Base-by-base conservation (phyloP, 129 eudicot species). In the sunflower (Helianthus annuus) region DNA sequence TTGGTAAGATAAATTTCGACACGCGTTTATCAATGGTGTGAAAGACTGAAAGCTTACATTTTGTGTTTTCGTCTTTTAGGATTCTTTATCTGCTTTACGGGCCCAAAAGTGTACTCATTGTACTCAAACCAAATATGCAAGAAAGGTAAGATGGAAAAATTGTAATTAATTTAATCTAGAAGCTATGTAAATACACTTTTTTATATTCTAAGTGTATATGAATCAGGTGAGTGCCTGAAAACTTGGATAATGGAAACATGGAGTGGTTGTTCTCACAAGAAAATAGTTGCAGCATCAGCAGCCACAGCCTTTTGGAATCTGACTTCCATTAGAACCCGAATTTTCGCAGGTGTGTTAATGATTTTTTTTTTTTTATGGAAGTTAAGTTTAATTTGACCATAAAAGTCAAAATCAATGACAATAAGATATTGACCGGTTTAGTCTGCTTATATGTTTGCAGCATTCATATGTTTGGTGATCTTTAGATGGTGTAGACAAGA, bases 291-390 rank as follows among this genome's bases (percentile, higher is more conserved):
- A 15, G 83, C 82, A 68, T 90, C 96, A 52, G 89, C 72, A 3
- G 85, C 74, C 56, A 84, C 97, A 4, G 93, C 87, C 36, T 94
- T 94, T 78, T 94, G 98, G 98, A 90, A 90, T 79, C 83, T 90
- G 61, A 84, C 97, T 42, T 72, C 87, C 14, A 39, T 88, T 40
- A 84, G 75, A 85, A 87, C 96, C 5, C 88, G 97, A 59, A 83
- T 94, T 69, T 87, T 87, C 68, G 86, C 97, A 32, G 91, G 98
- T 90, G 84, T 17, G 5, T 46, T 6, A 0, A 42, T 42, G 46
- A 42, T 63, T n/a, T 8, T 0, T 27, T 63, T n/a, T 8, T 0
- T 27, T 11, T 42, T 42, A 6, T 42, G 10, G 10, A 46, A n/a
- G 55, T 7, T 69, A 34, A 45, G 59, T 54, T 44, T 4, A 61